These are phyloP conservation scores for Syzygium grande DNA, from an alignment of 345 rosid genomes.

Conservation along the genomic window DNA sequence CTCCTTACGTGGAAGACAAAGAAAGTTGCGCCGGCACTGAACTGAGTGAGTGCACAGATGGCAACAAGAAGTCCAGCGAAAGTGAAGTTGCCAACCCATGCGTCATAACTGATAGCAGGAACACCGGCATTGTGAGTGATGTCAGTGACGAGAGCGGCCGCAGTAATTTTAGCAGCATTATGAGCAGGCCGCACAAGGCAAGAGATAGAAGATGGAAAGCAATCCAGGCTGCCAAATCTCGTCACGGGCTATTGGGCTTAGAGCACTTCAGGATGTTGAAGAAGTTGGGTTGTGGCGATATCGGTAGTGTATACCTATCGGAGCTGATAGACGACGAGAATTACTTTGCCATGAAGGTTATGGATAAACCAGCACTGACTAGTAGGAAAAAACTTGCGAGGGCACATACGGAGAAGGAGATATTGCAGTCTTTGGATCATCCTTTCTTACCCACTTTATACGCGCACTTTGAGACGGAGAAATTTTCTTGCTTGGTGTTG, in stretches of 20 bases:
- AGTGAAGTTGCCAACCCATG: slow-evolving; percentile 28
- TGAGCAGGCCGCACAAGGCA: slow-evolving; percentile 67
- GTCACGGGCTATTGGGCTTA: slow-evolving; percentile 33
- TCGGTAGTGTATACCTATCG: slow-evolving; percentile 76
- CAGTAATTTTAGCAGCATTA: slow-evolving; percentile 45
- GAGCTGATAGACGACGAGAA: slow-evolving; percentile 57
- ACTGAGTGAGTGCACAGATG: slow-evolving; percentile 42
- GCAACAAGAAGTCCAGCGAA: slow-evolving; percentile 25
- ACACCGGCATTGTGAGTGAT: slow-evolving; percentile 56
- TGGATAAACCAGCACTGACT: slow-evolving; percentile 60
- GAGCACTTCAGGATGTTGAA: slow-evolving; percentile 54
- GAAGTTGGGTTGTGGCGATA: slow-evolving; percentile 70
- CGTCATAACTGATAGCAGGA: slow-evolving; percentile 37
- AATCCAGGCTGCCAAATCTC: slow-evolving; percentile 47
- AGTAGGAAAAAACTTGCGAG: slow-evolving; percentile 74
- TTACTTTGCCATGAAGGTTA: slow-evolving; percentile 67
- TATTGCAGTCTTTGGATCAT: slow-evolving; percentile 74
- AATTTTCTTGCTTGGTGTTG: slow-evolving; percentile 68
- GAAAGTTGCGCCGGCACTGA: slow-evolving; percentile 56
- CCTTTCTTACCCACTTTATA: slow-evolving; percentile 87
- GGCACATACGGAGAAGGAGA: slow-evolving; percentile 78
- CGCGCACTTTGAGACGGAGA: slow-evolving; percentile 72
- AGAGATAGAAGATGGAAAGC: slow-evolving; percentile 86
- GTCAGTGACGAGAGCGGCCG: slow-evolving; percentile 64
- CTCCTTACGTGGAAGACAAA: slow-evolving; percentile 43